Base-by-base conservation (phyloP, 805 yeast species). In the Candida patagonica region DNA sequence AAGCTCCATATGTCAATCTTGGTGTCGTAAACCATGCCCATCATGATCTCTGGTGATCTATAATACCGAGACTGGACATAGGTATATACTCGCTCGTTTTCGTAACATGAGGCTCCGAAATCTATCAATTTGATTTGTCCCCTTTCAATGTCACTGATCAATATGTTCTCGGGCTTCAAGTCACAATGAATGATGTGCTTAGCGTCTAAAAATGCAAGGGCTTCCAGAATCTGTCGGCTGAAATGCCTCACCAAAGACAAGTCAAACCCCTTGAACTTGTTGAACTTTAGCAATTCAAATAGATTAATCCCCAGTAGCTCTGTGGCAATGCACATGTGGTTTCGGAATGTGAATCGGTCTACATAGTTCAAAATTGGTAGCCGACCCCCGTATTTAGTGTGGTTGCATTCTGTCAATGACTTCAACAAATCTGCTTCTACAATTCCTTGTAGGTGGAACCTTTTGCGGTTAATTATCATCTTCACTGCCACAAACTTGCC, bases 1-100 rank as follows among this genome's bases (percentile, higher is more conserved):
- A 89, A 67, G 13, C 96, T 95, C 99, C 99, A 92, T 53, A 88
- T 81, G 60, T 92, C 99, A 43, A 92, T 89, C 55, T 87, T 84
- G 2, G 94, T 80, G 3, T 94, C 76, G 60, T 92, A 92, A 27
- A 79, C 72, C 43, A 88, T 76, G 1, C 98, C 98, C 41, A 92
- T 78, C 55, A 92, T 83, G 44, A 92, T 71, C 61, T 92, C 99
- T 0, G 99, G 99, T 1, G 97, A 94, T 51, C 96, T 74, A 62
- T 88, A 88, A 61, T 87, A 92, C 53, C 98, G 76, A 19, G 96
- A 86, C 61, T 96, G 94, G 43, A 92, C 92, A 58, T 92, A 92
- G 38, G 95, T 81, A 47, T 88, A 95, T 1, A 94, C 80, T n/a
- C 92, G 84, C 57, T 82, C 88, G 47, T 76, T 74, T 37, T 64